These are phyloP conservation scores for Delphinella strobiligena DNA, from an alignment of 2,329 filamentous ascomycete genomes.

Conservation along the genomic window DNA sequence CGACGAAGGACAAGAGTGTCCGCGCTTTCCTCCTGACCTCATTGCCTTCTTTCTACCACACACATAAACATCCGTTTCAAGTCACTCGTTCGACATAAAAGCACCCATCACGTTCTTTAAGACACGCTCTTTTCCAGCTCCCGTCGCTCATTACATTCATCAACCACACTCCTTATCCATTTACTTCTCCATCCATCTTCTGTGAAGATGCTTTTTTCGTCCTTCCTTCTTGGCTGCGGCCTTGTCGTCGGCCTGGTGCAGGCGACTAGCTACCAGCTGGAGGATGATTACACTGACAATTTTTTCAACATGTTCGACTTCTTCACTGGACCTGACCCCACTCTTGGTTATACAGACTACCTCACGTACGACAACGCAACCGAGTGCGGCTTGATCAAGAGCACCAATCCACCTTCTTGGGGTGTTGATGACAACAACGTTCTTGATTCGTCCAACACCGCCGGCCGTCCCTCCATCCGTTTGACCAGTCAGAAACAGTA, in stretches of 20 bases:
- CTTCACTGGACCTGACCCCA: slow-evolving; percentile 51
- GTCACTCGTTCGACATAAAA: neutral
- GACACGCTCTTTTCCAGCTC: neutral
- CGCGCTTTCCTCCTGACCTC: neutral
- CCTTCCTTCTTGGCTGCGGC: slow-evolving; percentile 4
- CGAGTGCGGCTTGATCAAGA: slow-evolving; percentile 13
- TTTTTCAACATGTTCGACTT: slow-evolving; percentile 44
- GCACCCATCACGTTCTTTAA: neutral
- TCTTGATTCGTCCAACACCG: slow-evolving; percentile 3
- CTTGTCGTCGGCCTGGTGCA: slow-evolving; percentile 7
- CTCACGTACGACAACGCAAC: slow-evolving; percentile 43
- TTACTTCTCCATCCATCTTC: slow-evolving; percentile 3
- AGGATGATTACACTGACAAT: slow-evolving; percentile 34
- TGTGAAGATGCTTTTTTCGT: slow-evolving; percentile 7
- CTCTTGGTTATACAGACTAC: slow-evolving; percentile 63
- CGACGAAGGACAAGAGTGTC: neutral
- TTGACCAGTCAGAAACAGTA: slow-evolving; percentile 33
- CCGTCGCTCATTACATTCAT: slow-evolving; percentile 4
- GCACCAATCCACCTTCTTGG: slow-evolving; percentile 7
- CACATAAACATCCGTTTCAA: neutral
- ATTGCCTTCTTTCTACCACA: neutral
- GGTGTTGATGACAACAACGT: slow-evolving; percentile 11
- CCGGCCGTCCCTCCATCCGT: slow-evolving; percentile 30
- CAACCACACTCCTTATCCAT: neutral
- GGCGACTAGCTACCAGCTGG: slow-evolving; percentile 20